Evolutionary conservation across 1,284 basidiomycete species (phyloP).

Genomic region (Pseudozyma sp.): DNA sequence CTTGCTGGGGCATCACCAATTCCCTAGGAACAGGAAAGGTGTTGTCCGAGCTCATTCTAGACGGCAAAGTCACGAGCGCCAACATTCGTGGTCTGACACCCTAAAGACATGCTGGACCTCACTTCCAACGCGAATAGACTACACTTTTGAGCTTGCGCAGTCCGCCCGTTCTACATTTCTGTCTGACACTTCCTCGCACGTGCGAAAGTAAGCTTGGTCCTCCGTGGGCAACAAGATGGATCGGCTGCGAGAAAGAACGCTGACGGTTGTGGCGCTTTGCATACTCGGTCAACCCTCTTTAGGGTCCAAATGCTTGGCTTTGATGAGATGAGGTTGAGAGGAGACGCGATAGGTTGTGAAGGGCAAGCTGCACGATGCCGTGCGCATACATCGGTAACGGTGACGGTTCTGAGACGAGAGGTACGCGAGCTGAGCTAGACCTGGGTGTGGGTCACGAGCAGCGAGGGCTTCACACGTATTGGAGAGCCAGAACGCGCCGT

Average conservation of each 20-base stretch:
- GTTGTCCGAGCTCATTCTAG: conserved; percentile 72
- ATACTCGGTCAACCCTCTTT: too few species aligned
- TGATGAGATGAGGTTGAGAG: neutral
- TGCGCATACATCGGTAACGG: neutral
- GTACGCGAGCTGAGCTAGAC: conserved; percentile 11
- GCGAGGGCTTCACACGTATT: neutral
- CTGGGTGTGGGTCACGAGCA: neutral
- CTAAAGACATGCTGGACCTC: conserved; percentile 1
- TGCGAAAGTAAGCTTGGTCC: too few species aligned
- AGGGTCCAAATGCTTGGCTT: neutral
- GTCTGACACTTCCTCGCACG: too few species aligned
- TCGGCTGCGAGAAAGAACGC: too few species aligned
- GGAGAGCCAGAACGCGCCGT: neutral
- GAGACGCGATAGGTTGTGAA: neutral
- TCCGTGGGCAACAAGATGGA: too few species aligned
- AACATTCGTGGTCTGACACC: conserved; percentile 72
- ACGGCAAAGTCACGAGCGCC: conserved; percentile 72
- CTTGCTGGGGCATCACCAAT: conserved; percentile 72
- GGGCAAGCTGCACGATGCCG: conserved; percentile 12
- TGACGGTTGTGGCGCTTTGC: too few species aligned
- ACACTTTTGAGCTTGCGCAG: too few species aligned
- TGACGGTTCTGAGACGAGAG: neutral
- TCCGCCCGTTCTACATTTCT: too few species aligned
- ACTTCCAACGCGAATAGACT: too few species aligned
- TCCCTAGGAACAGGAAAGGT: conserved; percentile 73